Evolutionary conservation across 345 rosid species (phyloP).

Genomic region (Brassica napus): DNA sequence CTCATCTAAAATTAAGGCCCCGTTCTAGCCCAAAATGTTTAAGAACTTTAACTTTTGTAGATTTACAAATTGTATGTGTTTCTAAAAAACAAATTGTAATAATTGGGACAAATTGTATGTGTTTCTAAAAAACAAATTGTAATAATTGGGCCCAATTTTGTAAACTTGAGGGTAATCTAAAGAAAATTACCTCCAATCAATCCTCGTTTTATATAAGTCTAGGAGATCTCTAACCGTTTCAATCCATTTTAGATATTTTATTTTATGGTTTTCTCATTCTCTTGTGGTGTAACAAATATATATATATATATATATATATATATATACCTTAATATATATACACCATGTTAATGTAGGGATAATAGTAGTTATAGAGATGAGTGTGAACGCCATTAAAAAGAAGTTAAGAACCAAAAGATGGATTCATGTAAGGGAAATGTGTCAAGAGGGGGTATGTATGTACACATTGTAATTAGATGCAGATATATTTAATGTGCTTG

Average conservation of each 20-base stretch:
- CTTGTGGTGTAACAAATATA: not conserved
- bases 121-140: not conserved
- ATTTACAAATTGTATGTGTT: no score
- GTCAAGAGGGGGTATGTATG: slow-evolving; percentile 1
- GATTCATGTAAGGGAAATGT: slow-evolving; percentile 39
- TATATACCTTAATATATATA: not conserved
- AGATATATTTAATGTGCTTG: not conserved
- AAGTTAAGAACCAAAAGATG: slow-evolving; percentile 40
- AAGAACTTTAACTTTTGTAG: no score
- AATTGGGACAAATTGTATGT: not conserved
- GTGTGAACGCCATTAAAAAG: slow-evolving; percentile 32
- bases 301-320: not conserved
- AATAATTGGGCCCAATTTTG: not conserved
- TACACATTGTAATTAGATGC: not conserved
- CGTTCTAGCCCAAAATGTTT: not conserved
- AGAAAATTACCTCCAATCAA: not conserved
- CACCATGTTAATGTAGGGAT: not conserved
- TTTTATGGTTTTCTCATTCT: not conserved
- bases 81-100: not conserved
- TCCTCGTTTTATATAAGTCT: not conserved
- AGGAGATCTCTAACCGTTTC: not conserved
- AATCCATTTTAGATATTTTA: not conserved
- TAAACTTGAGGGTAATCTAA: not conserved
- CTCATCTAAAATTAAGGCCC: not conserved
- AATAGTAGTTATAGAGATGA: not conserved